Evolutionary conservation across 495 filamentous ascomycete species (phyloP).

Genomic region (Penicillium cataractarum): DNA sequence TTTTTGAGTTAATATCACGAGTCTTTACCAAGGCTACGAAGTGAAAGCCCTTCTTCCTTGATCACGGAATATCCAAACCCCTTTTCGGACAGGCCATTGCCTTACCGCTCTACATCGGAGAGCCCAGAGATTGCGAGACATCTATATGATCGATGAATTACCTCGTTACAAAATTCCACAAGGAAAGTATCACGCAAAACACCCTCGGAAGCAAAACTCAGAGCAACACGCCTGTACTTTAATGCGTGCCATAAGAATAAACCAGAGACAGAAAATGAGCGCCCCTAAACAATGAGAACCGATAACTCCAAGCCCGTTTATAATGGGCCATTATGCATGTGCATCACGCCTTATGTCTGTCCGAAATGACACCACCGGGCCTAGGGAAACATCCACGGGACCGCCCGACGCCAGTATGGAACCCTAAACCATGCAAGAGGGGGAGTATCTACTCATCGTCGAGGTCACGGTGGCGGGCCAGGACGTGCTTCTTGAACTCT

Average conservation of each 20-base stretch:
- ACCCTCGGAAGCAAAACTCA: not conserved
- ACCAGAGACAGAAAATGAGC: constrained; percentile 9
- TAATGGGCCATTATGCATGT: constrained; percentile 35
- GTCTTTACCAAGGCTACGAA: not conserved
- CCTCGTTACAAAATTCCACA: not conserved
- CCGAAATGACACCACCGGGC: constrained; percentile 3
- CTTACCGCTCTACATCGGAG: too few species aligned
- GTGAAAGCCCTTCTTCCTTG: not conserved
- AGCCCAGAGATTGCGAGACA: not conserved
- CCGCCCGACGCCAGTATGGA: constrained; percentile 26
- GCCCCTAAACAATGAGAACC: constrained; percentile 17
- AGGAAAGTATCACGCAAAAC: not conserved
- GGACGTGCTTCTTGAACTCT: constrained; percentile 82
- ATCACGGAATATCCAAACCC: too few species aligned
- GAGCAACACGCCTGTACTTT: constrained; percentile 17
- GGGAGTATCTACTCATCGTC: constrained; percentile 51
- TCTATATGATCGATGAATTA: not conserved
- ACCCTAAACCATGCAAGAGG: constrained; percentile 18
- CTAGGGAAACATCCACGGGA: constrained; percentile 5
- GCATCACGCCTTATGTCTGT: constrained; percentile 13
- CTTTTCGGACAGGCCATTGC: not conserved
- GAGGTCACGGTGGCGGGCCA: constrained; percentile 64
- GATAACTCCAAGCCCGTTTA: constrained; percentile 36
- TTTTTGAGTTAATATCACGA: not conserved
- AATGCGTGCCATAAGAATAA: constrained; percentile 23